Conservation (phyloP, 129 eudicot species). For the Flaveria brownii region DNA sequence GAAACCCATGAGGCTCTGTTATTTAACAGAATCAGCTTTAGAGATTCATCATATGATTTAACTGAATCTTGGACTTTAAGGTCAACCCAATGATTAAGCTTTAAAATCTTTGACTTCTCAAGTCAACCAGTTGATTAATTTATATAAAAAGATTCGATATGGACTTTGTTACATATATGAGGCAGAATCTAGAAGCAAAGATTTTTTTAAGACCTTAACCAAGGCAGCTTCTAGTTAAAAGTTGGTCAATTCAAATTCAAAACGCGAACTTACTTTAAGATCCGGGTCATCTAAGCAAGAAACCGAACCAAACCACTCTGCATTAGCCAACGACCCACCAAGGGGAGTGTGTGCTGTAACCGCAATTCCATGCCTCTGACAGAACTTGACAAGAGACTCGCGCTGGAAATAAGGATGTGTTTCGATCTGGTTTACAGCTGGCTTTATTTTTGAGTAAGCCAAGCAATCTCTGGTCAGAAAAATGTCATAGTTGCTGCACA, state of each 20-base stretch:
- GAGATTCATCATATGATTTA: too few relatives aligned
- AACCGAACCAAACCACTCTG: conserved; percentile 85
- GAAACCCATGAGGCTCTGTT: too few relatives aligned
- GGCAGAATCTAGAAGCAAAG: too few relatives aligned
- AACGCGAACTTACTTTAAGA: conserved; percentile 54
- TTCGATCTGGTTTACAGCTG: conserved; percentile 90
- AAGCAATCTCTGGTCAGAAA: conserved; percentile 82
- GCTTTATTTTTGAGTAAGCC: conserved; percentile 82
- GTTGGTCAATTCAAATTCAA: neutral
- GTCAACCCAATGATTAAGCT: too few relatives aligned
- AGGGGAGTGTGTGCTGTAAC: conserved; percentile 94
- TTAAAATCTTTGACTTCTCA: too few relatives aligned
- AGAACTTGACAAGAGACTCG: conserved; percentile 83
- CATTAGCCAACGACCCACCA: conserved; percentile 75
- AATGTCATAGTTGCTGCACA: conserved; percentile 91
- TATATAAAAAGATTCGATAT: too few relatives aligned
- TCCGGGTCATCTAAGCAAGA: conserved; percentile 85
- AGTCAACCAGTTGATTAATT: too few relatives aligned
- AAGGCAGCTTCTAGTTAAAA: neutral
- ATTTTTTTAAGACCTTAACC: too few relatives aligned
- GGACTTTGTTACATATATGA: too few relatives aligned
- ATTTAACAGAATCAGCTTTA: too few relatives aligned
- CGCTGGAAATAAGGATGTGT: conserved; percentile 95
- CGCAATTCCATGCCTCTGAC: conserved; percentile 78
- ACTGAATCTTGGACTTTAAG: too few relatives aligned